Percentiles rank a stretch among this genome's conserved stretches.
These are phyloP conservation scores for Aphanomyces astaci DNA, from an alignment of 352 stramenopile genomes.

Conservation along the genomic window DNA sequence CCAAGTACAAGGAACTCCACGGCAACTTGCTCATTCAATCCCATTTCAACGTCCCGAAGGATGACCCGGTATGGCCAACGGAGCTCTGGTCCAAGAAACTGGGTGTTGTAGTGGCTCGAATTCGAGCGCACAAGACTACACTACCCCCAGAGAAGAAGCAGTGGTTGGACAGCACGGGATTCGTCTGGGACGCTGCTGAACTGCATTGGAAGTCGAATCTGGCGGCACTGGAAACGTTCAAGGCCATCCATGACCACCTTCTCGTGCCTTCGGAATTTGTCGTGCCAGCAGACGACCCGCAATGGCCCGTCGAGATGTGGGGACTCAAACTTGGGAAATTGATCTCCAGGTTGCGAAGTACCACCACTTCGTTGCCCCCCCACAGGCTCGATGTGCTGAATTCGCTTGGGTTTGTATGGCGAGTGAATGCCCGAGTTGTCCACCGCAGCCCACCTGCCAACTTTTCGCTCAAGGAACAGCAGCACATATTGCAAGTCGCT, in stretches of 20 bases:
- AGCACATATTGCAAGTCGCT: neutral
- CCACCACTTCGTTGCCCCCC: neutral
- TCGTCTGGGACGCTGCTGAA: neutral
- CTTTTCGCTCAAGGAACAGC: neutral
- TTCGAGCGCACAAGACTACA: neutral
- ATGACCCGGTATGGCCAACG: neutral
- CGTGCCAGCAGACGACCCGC: neutral
- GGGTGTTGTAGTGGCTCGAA: neutral
- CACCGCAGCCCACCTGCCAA: neutral
- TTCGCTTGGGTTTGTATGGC: neutral
- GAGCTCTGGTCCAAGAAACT: constrained; percentile 1
- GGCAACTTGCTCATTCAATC: neutral
- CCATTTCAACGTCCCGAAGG: neutral
- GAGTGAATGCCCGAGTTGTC: neutral
- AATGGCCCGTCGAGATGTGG: neutral
- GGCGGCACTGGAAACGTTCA: neutral
- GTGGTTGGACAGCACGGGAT: neutral
- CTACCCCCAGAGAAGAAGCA: neutral
- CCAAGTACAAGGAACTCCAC: constrained; percentile 12
- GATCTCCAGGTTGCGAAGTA: neutral
- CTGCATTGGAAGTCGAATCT: neutral
- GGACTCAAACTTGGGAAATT: neutral
- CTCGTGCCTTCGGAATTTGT: neutral
- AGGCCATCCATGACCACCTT: neutral
- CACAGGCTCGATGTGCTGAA: neutral